Percentiles rank a stretch among this genome's conserved stretches.
Evolutionary conservation across 495 filamentous ascomycete species (phyloP).

Genomic region (Penicillium maclennaniae): DNA sequence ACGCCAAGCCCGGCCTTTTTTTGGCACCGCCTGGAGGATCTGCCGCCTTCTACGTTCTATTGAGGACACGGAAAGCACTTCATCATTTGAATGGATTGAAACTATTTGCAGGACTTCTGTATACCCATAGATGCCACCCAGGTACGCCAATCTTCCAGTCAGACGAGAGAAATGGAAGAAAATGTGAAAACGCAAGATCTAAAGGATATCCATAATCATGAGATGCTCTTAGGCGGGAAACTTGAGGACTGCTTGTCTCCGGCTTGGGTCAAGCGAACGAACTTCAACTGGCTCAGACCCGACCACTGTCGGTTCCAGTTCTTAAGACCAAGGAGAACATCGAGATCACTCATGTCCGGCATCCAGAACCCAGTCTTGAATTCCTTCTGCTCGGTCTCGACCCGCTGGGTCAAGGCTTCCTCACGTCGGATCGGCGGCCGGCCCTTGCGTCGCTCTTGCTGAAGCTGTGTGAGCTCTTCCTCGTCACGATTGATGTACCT

Average conservation of each 20-base stretch:
- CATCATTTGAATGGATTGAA: not conserved
- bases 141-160: slow-evolving; percentile 26
- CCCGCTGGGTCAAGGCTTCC: slow-evolving; percentile 68
- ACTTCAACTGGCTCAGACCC: slow-evolving; percentile 55
- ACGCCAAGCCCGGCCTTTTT: slow-evolving; percentile 30
- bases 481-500: slow-evolving; percentile 78
- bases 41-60: slow-evolving; percentile 6
- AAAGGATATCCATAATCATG: slow-evolving; percentile 28
- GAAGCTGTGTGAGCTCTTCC: slow-evolving; percentile 67
- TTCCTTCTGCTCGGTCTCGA: slow-evolving; percentile 70
- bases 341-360: slow-evolving; percentile 55
- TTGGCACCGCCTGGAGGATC: slow-evolving; percentile 19
- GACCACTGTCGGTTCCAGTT: slow-evolving; percentile 64
- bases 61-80: not conserved
- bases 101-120: not conserved
- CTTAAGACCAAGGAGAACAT: slow-evolving; percentile 50
- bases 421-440: slow-evolving; percentile 75
- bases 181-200: slow-evolving; percentile 8
- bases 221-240: slow-evolving; percentile 67
- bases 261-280: slow-evolving; percentile 56
- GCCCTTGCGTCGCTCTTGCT: slow-evolving; percentile 74
- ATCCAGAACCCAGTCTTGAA: slow-evolving; percentile 78
- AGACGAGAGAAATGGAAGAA: slow-evolving; percentile 9
- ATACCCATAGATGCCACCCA: slow-evolving; percentile 10
- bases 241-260: slow-evolving; percentile 53